A percentile compares a stretch with the other conserved stretches of the same genome.
These are phyloP conservation scores for Volutella citrinella DNA, from an alignment of 2,329 filamentous ascomycete genomes.

Conservation along the genomic window DNA sequence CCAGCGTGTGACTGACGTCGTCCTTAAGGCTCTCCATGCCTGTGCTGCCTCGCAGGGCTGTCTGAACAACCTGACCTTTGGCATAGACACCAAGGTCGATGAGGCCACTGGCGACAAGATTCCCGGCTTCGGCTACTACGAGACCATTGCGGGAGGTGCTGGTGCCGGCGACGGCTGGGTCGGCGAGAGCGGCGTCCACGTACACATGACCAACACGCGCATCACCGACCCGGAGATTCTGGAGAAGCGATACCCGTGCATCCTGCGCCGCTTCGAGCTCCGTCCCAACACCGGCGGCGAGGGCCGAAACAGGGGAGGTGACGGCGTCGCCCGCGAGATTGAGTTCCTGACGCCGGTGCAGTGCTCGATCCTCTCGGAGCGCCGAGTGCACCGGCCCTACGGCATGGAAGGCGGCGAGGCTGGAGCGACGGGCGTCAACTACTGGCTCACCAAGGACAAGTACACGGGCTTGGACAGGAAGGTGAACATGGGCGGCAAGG, in stretches of 20 bases:
- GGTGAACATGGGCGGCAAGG: conserved; percentile 15
- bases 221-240: conserved; percentile 32
- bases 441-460: no score
- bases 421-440: conserved; percentile 63
- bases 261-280: conserved; percentile 27
- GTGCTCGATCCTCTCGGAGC: conserved; percentile 73
- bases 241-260: conserved; percentile 28
- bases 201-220: conserved; percentile 34
- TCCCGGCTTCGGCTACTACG: conserved; percentile 26
- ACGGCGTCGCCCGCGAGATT: conserved; percentile 75
- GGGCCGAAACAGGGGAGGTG: conserved; percentile 65
- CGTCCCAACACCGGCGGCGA: conserved; percentile 45
- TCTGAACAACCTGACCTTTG: conserved; percentile 77
- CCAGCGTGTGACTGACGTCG: conserved; percentile 53
- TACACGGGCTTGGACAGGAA: conserved; percentile 37
- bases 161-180: conserved; percentile 26
- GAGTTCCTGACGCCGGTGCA: conserved; percentile 76
- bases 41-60: conserved; percentile 73
- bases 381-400: conserved; percentile 72
- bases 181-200: conserved; percentile 25
- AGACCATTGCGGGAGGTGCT: conserved; percentile 28
- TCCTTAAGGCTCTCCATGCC: conserved; percentile 70
- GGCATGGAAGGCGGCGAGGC: conserved; percentile 69
- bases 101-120: conserved; percentile 6
- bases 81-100: conserved; percentile 49